These are phyloP conservation scores for Davidsoniella neocaledoniae DNA, from an alignment of 2,329 filamentous ascomycete species.

Conservation along the genomic window DNA sequence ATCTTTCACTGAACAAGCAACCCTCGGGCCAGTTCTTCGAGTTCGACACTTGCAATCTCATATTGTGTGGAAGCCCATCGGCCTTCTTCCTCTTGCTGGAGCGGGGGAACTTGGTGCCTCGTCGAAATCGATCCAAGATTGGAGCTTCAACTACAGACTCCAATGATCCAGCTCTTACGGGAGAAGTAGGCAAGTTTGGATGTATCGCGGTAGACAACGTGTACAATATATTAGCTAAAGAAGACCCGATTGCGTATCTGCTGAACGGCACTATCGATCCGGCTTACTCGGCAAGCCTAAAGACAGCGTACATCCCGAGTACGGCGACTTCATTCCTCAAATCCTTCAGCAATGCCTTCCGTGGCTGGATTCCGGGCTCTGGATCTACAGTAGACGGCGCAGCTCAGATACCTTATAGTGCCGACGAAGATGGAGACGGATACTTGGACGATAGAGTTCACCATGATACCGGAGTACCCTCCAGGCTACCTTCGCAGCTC, in stretches of 20 bases:
- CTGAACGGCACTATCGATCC: slow-evolving; percentile 82
- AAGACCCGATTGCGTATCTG: slow-evolving; percentile 71
- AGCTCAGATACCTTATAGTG: neutral
- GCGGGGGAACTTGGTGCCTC: slow-evolving; percentile 52
- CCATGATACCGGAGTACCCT: slow-evolving; percentile 12
- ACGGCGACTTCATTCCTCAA: slow-evolving; percentile 48
- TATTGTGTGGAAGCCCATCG: slow-evolving; percentile 76
- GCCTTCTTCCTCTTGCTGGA: slow-evolving; percentile 89
- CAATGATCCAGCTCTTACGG: slow-evolving; percentile 44
- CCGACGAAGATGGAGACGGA: slow-evolving; percentile 15
- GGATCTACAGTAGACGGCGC: no score
- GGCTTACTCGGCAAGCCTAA: slow-evolving; percentile 59
- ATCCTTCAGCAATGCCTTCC: slow-evolving; percentile 45
- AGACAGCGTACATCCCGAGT: slow-evolving; percentile 62
- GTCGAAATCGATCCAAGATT: slow-evolving; percentile 58
- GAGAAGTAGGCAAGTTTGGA: slow-evolving; percentile 65
- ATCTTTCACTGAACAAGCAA: slow-evolving; percentile 23
- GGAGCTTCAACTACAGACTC: slow-evolving; percentile 50
- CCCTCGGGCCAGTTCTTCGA: slow-evolving; percentile 52
- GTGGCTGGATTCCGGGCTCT: slow-evolving; percentile 30
- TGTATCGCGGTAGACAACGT: slow-evolving; percentile 90
- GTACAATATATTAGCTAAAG: slow-evolving; percentile 69
- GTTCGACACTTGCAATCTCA: slow-evolving; percentile 80
- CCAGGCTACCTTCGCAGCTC: slow-evolving; percentile 46
- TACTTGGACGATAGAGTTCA: neutral